Percentiles rank a stretch among this genome's conserved stretches.
Conservation (phyloP, 2,329 filamentous ascomycete species). For the Beauveria sp. region DNA sequence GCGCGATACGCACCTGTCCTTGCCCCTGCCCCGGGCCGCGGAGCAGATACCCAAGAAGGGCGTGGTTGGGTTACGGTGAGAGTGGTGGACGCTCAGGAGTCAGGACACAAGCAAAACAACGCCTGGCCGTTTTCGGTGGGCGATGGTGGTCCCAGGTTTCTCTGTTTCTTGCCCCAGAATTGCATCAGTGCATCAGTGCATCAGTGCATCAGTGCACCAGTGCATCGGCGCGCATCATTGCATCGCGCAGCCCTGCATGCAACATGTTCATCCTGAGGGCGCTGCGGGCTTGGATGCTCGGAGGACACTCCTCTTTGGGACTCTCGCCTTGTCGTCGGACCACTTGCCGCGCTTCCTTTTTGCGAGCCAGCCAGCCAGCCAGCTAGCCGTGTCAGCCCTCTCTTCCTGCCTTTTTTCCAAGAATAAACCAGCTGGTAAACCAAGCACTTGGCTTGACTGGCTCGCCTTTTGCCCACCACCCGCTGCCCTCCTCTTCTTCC, state of each 20-base stretch:
- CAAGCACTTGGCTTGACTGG: too few species aligned
- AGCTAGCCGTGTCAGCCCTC: too few species aligned
- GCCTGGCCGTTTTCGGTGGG: too few species aligned
- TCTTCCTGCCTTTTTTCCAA: too few species aligned
- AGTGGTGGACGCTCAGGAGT: neutral
- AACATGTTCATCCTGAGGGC: neutral
- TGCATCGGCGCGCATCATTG: too few species aligned
- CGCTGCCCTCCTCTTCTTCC: too few species aligned
- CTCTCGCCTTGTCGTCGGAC: neutral
- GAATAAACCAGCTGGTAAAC: too few species aligned
- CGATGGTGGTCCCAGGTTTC: too few species aligned
- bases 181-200: slow-evolving; percentile 8
- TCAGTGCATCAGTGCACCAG: slow-evolving; percentile 6
- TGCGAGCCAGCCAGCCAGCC: neutral
- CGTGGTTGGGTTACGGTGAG: neutral
- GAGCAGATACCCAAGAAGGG: neutral
- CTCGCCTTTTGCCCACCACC: too few species aligned
- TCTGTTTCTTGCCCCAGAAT: neutral
- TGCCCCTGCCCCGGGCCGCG: neutral
- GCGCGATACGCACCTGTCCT: neutral
- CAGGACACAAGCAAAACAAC: too few species aligned
- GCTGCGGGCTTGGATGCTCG: neutral
- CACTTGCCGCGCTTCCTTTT: neutral
- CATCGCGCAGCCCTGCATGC: neutral
- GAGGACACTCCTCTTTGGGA: slow-evolving; percentile 1